Base-by-base conservation (phyloP, 2,329 filamentous ascomycete species). In the Fusarium nurragi region DNA sequence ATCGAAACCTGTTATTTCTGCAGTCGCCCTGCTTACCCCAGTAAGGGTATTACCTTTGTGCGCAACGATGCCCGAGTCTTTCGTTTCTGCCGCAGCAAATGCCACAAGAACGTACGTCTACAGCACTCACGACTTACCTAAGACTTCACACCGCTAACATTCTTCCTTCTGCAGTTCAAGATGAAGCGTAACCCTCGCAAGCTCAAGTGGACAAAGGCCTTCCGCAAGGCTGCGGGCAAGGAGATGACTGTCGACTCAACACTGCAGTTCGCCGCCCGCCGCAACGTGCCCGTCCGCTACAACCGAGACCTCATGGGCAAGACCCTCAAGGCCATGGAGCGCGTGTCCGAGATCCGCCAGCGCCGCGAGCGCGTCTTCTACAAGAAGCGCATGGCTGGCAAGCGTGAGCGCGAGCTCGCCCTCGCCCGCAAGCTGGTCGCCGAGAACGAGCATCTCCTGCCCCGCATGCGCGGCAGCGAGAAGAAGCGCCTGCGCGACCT, bases 141-240 rank as follows among this genome's bases (percentile, higher is more conserved):
- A 41, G 46, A 44, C 18, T 23, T 22, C 39, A 48, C 47, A 37
- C 38, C 40, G 44, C 64, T 61, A 50, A 67, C 58, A 50, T 23
- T 32, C 6, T 32, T 36, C 40, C 34, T 36, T 46, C 21, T 49
- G 58, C 68, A 88, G 84, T 97, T 96, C 87, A 95, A 96, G 82
- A 97, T 97, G 92, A 97, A 97, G 90, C 90, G 95, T 70, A 97
- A 98, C 81, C 94, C 94, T 32, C 89, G 94, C 77, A 97, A 97
- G 80, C 87, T 98, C 72, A 95, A 93, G 80, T 97, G 94, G 95
- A 97, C 94, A 64, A 97, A 97, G 84, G 89, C 92, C 49, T 94
- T 94, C 86, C 90, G 93, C 75, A 90, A 90, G 76, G 77, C 77
- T 18, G 90, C 91, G 56, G 92, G 92, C 81, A 96, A 93, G 82